phyloP scores from a whole-genome alignment of 495 filamentous ascomycete species.

The Tuber aestivum region DNA sequence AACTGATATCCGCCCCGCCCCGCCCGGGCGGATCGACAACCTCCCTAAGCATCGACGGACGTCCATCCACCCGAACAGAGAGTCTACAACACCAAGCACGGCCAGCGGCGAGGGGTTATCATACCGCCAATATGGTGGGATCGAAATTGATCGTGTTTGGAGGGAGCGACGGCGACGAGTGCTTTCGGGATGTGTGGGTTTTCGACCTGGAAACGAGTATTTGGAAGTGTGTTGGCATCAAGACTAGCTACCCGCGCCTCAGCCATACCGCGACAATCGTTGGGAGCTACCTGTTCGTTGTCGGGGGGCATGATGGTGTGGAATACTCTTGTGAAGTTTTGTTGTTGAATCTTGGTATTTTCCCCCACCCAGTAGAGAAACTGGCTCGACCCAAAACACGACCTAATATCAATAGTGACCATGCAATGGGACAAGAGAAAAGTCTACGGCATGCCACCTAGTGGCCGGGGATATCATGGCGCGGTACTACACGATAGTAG shows the following conservation, averaged over 20 bases:
- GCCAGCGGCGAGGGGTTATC: constrained; percentile 59
- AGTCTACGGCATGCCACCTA: constrained; percentile 59
- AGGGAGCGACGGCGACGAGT: constrained; percentile 60
- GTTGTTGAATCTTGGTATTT: constrained; percentile 53
- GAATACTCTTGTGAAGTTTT: constrained; percentile 62
- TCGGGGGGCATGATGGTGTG: constrained; percentile 61
- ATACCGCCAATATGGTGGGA: constrained; percentile 65
- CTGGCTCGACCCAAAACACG: constrained; percentile 5
- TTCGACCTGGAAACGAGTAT: constrained; percentile 56
- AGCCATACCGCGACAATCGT: constrained; percentile 62
- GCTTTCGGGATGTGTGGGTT: constrained; percentile 64
- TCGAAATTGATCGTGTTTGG: constrained; percentile 62
- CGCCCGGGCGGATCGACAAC: constrained; percentile 36
- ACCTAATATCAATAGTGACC: constrained; percentile 47
- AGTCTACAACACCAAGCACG: constrained; percentile 37
- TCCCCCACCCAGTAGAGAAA: not conserved
- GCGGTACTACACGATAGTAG: constrained; percentile 58
- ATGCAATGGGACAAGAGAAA: constrained; percentile 61
- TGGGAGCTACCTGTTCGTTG: constrained; percentile 60
- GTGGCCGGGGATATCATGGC: constrained; percentile 58
- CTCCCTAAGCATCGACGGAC: constrained; percentile 8
- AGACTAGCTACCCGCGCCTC: constrained; percentile 53
- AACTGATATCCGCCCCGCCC: constrained; percentile 48
- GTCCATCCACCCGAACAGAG: constrained; percentile 9
- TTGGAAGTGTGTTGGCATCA: constrained; percentile 51